These are phyloP conservation scores for Ehretia macrophylla DNA, from an alignment of 257 asterid genomes.

Conservation along the genomic window DNA sequence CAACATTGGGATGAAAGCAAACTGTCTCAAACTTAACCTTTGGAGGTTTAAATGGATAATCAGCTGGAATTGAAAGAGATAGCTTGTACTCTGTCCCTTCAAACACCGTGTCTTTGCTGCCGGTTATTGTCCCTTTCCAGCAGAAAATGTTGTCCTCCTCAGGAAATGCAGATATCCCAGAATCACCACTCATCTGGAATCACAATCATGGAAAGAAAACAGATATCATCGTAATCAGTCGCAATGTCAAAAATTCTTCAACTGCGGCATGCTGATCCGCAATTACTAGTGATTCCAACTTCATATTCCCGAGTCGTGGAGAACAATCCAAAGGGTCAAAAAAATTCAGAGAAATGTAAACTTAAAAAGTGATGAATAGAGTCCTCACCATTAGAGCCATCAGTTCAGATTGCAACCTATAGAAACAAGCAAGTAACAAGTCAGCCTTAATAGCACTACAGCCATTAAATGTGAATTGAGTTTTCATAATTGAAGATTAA, in stretches of 20 bases:
- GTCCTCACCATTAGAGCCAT: constrained; percentile 97
- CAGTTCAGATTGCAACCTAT: constrained; percentile 89
- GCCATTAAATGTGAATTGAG: background rate
- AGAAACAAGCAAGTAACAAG: constrained; percentile 7
- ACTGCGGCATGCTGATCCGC: too few relatives aligned
- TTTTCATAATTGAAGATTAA: background rate
- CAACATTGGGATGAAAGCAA: constrained; percentile 96
- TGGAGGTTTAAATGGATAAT: constrained; percentile 91
- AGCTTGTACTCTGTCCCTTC: constrained; percentile 94
- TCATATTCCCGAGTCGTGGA: too few relatives aligned
- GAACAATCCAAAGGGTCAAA: background rate
- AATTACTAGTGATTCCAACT: too few relatives aligned
- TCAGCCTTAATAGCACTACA: background rate
- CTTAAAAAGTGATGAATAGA: too few relatives aligned
- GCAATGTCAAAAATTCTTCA: background rate
- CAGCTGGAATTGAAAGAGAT: constrained; percentile 64
- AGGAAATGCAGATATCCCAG: constrained; percentile 91
- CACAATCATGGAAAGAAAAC: background rate
- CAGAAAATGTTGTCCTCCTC: constrained; percentile 93
- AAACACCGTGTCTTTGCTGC: constrained; percentile 86
- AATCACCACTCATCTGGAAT: constrained; percentile 77
- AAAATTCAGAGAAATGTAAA: background rate
- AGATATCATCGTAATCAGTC: background rate
- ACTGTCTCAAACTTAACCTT: constrained; percentile 87
- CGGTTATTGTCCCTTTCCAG: constrained; percentile 92